A percentile compares a stretch with the other conserved stretches of the same genome.
These are phyloP conservation scores for Hevea brasiliensis DNA, from an alignment of 345 rosid species.

Conservation along the genomic window DNA sequence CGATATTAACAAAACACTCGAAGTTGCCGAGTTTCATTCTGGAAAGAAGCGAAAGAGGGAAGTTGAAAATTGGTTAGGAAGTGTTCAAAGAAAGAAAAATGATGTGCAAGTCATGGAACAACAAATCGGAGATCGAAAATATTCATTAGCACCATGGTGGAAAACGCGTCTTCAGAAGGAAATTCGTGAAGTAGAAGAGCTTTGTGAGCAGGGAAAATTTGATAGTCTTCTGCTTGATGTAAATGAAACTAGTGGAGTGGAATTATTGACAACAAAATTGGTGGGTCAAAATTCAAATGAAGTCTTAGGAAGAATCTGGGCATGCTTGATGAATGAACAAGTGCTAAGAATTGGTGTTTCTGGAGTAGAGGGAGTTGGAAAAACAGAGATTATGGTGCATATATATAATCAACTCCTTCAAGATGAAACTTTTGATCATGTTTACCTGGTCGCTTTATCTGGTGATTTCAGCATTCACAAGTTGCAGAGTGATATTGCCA, in stretches of 20 bases:
- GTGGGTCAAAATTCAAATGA: background rate
- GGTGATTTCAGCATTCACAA: conserved; percentile 1
- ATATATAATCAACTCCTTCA: conserved; percentile 17
- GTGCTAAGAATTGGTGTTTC: conserved; percentile 22
- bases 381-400: conserved; percentile 7
- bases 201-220: background rate
- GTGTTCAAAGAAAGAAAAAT: background rate
- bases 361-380: conserved; percentile 29
- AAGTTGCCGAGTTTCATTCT: background rate
- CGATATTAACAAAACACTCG: background rate
- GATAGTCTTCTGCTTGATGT: background rate
- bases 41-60: conserved; percentile 5
- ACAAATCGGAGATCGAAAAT: background rate
- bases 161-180: background rate
- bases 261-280: background rate
- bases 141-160: conserved; percentile 9
- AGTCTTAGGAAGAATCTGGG: conserved; percentile 5
- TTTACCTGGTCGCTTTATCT: conserved; percentile 15
- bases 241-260: background rate
- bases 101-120: background rate
- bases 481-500: conserved; percentile 17
- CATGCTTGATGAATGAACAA: conserved; percentile 1
- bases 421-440: conserved; percentile 7
- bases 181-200: background rate
- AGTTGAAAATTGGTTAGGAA: background rate